Base-by-base conservation (phyloP, 1,139 yeast species). In the Entelexis paramagnoliae region DNA sequence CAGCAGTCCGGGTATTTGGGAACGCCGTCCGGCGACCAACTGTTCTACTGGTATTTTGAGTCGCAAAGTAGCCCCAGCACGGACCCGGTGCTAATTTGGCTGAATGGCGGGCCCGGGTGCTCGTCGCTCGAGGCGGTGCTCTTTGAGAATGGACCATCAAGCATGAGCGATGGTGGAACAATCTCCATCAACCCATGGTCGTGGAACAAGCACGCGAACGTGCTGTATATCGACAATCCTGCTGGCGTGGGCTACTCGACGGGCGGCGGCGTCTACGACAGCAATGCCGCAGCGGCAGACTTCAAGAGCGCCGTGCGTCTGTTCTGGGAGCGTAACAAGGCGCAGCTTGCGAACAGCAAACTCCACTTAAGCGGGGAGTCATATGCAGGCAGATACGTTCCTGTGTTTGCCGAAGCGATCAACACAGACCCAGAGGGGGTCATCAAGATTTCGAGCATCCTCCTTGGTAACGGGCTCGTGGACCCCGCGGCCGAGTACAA, bases 391-490 rank as follows among this genome's bases (percentile, higher is more conserved):
- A 38, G 60, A 1, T 58, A 58, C 42, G 87, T 91, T 60, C 98
- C 97, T 29, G 89, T 80, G 4, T 85, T 91, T 67, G 95, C 96
- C 17, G 70, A 81, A 44, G 96, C 88, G 67, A 88, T 91, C 60
- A 71, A 88, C 63, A 74, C 79, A 17, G 94, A 86, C 65, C 73
- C 73, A 39, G 83, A 83, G 60, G 81, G 93, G 66, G 75, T 79
- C 52, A 88, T 89, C 71, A 79, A 88, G 66, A 76, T 91, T 65
- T 75, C 87, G 24, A 86, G 96, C 5, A 87, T 91, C 34, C 70
- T 91, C 68, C 89, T 91, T 64, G 98, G 98, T 64, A 91, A 91
- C 66, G 98, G 98, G 53, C 78, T 89, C 64, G 88, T 96, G 51
- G 96, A 89, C 69, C 88, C 95, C n/a, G 77, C 86, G 65, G 79